phyloP scores from a whole-genome alignment of 2,329 filamentous ascomycete species.

The Aspergillus versicolor region DNA sequence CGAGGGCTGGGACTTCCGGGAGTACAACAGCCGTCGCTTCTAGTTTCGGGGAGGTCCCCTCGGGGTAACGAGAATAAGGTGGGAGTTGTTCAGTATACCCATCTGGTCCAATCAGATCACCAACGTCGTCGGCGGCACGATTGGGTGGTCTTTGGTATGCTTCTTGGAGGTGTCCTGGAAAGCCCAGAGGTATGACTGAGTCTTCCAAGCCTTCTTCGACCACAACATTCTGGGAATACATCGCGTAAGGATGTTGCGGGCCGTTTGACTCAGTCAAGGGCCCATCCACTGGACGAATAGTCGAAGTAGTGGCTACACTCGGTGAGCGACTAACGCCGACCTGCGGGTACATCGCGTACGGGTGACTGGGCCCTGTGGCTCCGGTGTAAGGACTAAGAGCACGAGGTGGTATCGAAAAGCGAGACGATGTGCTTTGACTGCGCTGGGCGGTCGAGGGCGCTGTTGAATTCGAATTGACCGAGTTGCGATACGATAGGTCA shows the following conservation, averaged over 20 bases:
- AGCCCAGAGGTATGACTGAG: constrained; percentile 65
- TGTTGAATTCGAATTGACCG: constrained; percentile 31
- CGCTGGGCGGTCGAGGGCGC: constrained; percentile 36
- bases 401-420: constrained; percentile 44
- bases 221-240: constrained; percentile 80
- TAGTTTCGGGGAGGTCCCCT: constrained; percentile 64
- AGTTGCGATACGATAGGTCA: constrained; percentile 31
- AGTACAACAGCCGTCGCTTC: constrained; percentile 34
- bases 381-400: constrained; percentile 67
- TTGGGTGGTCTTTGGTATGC: constrained; percentile 71
- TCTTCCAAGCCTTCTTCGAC: constrained; percentile 54
- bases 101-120: constrained; percentile 81
- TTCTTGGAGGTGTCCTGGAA: constrained; percentile 63
- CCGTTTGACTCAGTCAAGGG: constrained; percentile 62
- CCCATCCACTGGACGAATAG: constrained; percentile 58
- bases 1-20: constrained; percentile 41
- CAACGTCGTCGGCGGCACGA: constrained; percentile 70
- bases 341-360: constrained; percentile 82
- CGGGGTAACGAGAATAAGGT: constrained; percentile 86
- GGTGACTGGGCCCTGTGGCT: constrained; percentile 73
- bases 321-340: constrained; percentile 56
- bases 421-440: constrained; percentile 46
- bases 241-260: constrained; percentile 79
- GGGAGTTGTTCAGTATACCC: constrained; percentile 89
- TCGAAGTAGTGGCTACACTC: constrained; percentile 72